Base-by-base conservation (phyloP, 2,329 filamentous ascomycete genomes). In the Colletotrichum sp. region DNA sequence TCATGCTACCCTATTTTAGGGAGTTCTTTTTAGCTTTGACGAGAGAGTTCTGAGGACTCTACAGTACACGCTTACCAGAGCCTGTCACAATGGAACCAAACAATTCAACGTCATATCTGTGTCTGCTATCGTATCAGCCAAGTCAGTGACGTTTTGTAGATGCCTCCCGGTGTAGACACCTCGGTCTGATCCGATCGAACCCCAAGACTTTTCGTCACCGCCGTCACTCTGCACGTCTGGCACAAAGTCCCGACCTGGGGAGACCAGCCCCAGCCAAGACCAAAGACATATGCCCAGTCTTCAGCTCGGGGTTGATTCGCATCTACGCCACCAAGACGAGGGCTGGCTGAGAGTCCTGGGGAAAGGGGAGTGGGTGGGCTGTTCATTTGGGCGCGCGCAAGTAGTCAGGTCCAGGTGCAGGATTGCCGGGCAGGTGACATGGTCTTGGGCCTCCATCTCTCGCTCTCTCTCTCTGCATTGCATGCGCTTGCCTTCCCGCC, bases 171-270 rank as follows among this genome's bases (percentile, higher is more conserved):
- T 57, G 36, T 39, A 66, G 28, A 55, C 48, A 16, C 27, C 44
- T 72, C 69, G 69, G 61, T 67, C 69, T 72, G 69, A 67, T 72
- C 69, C 69, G 69, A 72, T 72, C 69, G 69, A 59, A 59, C 57
- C 57, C 57, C 57, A 55, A 68, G 30, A 36, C 48, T 57, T 52
- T 52, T 30, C 52, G 66, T 61, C 22, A 44, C 55, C 27, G 65
- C 48, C n/a, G 28, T 60, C 66, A 28, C 30, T 68, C 65, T 69
- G 67, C 67, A 44, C n/a, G 32, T 60, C 22, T 68, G 65, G 48
- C 65, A 68, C 44, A 69, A n/a, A 60, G 22, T 30, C 32, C 52
- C 67, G 67, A 48, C 16, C 32, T 32, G 12, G n/a, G 44, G 44
- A 52, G 22, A 52, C 61, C 22, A 44, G 19, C 32, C 59, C 44